Base-by-base conservation (phyloP, 441 rosid genomes). In the Dalechampia spathulata region DNA sequence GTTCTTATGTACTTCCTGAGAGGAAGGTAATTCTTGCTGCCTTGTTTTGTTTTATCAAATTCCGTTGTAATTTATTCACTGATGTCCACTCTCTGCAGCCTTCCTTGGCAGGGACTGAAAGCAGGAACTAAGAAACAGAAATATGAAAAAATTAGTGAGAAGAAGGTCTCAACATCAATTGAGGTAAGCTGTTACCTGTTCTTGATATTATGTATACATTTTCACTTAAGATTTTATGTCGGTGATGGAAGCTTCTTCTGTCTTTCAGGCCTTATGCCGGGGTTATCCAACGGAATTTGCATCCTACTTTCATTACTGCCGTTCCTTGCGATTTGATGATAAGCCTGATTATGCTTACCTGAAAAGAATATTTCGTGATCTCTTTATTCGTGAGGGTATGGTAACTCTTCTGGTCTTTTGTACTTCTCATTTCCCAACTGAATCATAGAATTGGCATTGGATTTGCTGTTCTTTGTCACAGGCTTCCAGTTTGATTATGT, bases 401-500 rank as follows among this genome's bases (percentile, higher is more conserved):
- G 1, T 12, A 14, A 21, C 20, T 64, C 16, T 51, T 15, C 34
- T 52, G 22, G 34, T 30, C 14, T 59, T 7, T 6, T 34, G 48
- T 21, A 12, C 37, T 20, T 6, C 9, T 26, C 0, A 14, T 14
- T n/a, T 26, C 16, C 11, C 32, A 12, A 1, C 14, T 40, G 39
- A 52, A 27, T 37, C 37, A 37, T 43, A 19, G 41, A 20, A 49
- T 13, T 55, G 43, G 21, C 36, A 28, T 43, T 27, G 7, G 14
- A 49, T 30, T 21, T 58, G 41, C 62, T 75, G 23, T 7, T 40
- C 11, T 58, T 61, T 63, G 27, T 16, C 46, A 7, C 75, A 93
- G 97, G 99, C 59, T 93, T 93, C 67, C 97, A 93, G 71, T 87
- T 85, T 69, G 99, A 92, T 71, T 85, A 92, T 57, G 96, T 93